phyloP scores from a whole-genome alignment of 2,329 filamentous ascomycete genomes.

The Trichoderma sp. region DNA sequence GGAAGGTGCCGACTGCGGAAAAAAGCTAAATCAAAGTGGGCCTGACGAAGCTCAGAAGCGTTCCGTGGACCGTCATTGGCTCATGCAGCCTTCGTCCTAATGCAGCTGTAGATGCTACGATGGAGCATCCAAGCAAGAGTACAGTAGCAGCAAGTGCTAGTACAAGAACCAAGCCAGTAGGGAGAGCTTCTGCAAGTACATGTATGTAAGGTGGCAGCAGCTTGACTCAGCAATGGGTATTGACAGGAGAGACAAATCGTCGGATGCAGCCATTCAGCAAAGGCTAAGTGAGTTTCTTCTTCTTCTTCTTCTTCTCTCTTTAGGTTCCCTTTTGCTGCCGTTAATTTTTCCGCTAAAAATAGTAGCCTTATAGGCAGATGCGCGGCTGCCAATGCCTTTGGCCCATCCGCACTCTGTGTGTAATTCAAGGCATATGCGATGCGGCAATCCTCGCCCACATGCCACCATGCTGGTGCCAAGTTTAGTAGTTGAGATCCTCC shows the following conservation, averaged over 20 bases:
- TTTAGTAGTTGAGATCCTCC: neutral
- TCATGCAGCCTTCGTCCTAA: neutral
- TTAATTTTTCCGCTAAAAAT: neutral
- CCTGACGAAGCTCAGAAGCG: neutral
- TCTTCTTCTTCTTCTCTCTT: neutral
- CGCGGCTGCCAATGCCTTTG: neutral
- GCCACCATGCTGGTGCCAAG: neutral
- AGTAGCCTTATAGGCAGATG: neutral
- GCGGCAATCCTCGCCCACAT: neutral
- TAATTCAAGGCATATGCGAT: neutral
- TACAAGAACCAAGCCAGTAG: neutral
- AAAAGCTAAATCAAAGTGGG: constrained; percentile 14
- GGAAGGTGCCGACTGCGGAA: constrained; percentile 20
- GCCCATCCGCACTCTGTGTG: neutral
- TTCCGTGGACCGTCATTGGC: constrained; percentile 1
- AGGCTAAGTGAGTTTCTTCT: neutral
- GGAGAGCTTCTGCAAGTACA: neutral
- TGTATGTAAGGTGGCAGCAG: neutral
- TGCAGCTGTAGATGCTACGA: constrained; percentile 10
- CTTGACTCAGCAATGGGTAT: neutral
- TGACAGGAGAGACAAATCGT: neutral
- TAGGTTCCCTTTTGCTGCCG: neutral
- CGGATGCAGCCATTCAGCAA: neutral
- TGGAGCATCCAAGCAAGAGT: neutral
- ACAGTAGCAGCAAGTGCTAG: constrained; percentile 1